These are phyloP conservation scores for Alternaria sp. DNA, from an alignment of 2,329 filamentous ascomycete genomes.

Conservation along the genomic window DNA sequence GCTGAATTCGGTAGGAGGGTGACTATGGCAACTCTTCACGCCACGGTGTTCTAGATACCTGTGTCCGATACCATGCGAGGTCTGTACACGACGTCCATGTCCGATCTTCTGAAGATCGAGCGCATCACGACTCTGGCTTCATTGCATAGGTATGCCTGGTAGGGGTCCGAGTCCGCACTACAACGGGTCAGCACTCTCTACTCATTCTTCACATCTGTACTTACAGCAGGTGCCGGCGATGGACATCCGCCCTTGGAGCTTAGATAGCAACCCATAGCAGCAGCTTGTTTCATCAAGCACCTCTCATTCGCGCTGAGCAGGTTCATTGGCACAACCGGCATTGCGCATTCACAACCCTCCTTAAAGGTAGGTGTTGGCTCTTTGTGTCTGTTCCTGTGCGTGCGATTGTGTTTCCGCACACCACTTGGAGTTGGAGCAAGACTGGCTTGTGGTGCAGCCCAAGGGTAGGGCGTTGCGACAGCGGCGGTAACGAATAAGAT, in stretches of 20 bases:
- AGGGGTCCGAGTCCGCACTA: conserved; percentile 25
- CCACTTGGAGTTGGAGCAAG: not conserved
- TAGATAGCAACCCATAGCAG: conserved; percentile 26
- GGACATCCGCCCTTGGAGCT: conserved; percentile 28
- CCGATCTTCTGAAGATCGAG: not conserved
- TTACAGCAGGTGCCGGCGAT: conserved; percentile 27
- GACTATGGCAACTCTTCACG: not conserved
- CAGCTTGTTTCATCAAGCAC: conserved; percentile 27
- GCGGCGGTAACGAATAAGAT: conserved; percentile 25
- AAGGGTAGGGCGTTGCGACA: conserved; percentile 28
- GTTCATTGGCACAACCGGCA: conserved; percentile 37
- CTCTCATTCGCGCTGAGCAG: conserved; percentile 33
- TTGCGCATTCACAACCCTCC: conserved; percentile 30
- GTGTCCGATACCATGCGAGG: not conserved
- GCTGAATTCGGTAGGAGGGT: not conserved
- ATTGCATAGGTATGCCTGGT: conserved; percentile 6
- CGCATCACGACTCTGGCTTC: not conserved
- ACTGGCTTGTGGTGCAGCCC: conserved; percentile 23
- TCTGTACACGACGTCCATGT: not conserved
- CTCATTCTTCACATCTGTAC: not conserved
- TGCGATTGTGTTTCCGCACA: conserved; percentile 12
- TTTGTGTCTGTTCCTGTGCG: conserved; percentile 25
- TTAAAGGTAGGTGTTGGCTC: conserved; percentile 42
- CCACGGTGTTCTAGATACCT: not conserved
- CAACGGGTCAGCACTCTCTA: not conserved